Percentiles rank a stretch among this genome's conserved stretches.
Conservation (phyloP, 1,284 basidiomycete genomes). For the Cutaneotrichosporon cutaneum region DNA sequence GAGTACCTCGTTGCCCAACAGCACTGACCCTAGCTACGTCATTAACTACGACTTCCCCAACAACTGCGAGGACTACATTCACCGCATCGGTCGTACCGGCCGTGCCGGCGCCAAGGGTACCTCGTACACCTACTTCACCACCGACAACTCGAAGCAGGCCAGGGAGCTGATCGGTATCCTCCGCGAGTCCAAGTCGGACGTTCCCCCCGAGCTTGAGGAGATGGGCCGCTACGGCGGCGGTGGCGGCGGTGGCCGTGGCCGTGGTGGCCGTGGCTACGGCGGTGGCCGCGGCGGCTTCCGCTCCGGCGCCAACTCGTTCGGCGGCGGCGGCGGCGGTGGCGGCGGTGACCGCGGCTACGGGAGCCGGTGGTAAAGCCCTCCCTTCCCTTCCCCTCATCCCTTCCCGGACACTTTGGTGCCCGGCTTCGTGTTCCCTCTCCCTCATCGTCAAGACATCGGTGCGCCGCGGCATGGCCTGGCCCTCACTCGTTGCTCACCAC, state of each 20-base stretch:
- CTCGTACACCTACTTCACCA: conserved; percentile 95
- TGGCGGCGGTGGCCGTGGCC: conserved; percentile 53
- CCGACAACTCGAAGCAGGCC: conserved; percentile 89
- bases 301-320: conserved; percentile 25
- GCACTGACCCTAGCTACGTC: conserved; percentile 30
- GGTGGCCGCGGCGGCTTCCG: conserved; percentile 54
- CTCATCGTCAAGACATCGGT: conserved; percentile 5
- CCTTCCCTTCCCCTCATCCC: background rate
- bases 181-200: conserved; percentile 80
- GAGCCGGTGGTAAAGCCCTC: conserved; percentile 32
- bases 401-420: background rate
- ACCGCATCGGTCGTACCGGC: conserved; percentile 61
- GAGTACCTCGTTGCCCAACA: conserved; percentile 14
- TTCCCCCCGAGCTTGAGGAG: conserved; percentile 89
- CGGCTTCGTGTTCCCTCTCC: background rate
- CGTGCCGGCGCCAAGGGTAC: conserved; percentile 61
- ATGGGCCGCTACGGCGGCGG: conserved; percentile 82
- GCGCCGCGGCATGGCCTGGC: conserved; percentile 4
- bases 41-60: conserved; percentile 93
- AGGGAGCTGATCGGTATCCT: conserved; percentile 87
- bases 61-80: conserved; percentile 58
- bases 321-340: conserved; percentile 34
- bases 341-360: conserved; percentile 51
- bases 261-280: conserved; percentile 54
- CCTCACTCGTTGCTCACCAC: conserved; percentile 5